Evolutionary conservation across 441 rosid genomes (phyloP).

Genomic region (Lepidium campestre): DNA sequence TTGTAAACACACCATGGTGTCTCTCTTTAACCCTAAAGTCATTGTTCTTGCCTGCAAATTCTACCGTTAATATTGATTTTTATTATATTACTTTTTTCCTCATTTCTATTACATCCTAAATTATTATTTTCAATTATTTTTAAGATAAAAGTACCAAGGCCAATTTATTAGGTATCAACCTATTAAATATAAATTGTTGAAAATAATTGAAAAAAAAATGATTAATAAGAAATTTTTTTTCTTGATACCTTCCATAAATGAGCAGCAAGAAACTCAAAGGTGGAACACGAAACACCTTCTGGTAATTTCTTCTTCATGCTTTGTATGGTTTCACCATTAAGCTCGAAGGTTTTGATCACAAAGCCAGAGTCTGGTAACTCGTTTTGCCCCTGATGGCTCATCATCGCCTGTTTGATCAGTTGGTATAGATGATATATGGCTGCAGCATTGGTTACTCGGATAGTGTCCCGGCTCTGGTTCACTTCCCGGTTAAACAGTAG

Average conservation of each 20-base stretch:
- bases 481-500: conserved; percentile 18
- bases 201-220: too few relatives aligned
- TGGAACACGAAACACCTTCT: conserved; percentile 36
- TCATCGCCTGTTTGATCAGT: conserved; percentile 42
- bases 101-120: too few relatives aligned
- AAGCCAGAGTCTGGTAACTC: conserved; percentile 13
- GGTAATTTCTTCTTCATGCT: conserved; percentile 38
- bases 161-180: too few relatives aligned
- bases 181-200: too few relatives aligned
- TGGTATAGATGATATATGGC: conserved; percentile 61
- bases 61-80: neutral
- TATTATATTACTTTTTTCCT: too few relatives aligned
- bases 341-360: conserved; percentile 44
- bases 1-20: conserved; percentile 57
- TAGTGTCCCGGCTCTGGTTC: neutral
- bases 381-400: conserved; percentile 13
- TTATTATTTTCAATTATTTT: too few relatives aligned
- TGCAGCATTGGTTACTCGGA: conserved; percentile 31
- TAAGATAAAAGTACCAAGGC: too few relatives aligned
- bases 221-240: too few relatives aligned
- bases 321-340: conserved; percentile 37
- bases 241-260: conserved; percentile 60
- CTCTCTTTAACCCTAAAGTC: conserved; percentile 39
- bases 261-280: conserved; percentile 59
- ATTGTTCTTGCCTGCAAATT: conserved; percentile 49